A percentile compares a stretch with the other conserved stretches of the same genome.
These are phyloP conservation scores for Nepenthes mirabilis DNA, from an alignment of 148 eudicot genomes.

Conservation along the genomic window DNA sequence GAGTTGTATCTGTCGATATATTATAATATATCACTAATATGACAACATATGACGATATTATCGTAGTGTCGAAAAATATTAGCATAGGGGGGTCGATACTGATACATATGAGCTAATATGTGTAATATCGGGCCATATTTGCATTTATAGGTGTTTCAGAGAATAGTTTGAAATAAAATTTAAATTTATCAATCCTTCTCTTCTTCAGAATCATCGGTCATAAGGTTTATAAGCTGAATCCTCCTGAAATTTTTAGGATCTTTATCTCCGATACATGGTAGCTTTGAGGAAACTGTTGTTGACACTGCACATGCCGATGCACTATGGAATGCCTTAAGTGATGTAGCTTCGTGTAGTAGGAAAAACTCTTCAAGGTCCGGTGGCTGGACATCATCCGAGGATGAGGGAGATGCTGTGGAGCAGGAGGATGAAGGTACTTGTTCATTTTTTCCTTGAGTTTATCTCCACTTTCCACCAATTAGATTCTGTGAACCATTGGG, in stretches of 20 bases:
- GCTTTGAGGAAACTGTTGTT: conserved; percentile 43
- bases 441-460: neutral
- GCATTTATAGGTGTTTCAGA: too few relatives aligned
- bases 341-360: conserved; percentile 58
- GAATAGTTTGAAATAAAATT: too few relatives aligned
- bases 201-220: neutral
- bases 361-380: conserved; percentile 17
- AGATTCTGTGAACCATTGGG: neutral
- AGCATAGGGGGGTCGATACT: too few relatives aligned
- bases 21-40: too few relatives aligned
- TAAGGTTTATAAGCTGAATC: neutral
- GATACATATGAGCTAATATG: too few relatives aligned
- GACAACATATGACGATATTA: too few relatives aligned
- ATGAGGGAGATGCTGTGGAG: conserved; percentile 69
- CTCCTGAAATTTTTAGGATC: conserved; percentile 32
- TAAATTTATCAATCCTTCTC: neutral
- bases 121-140: too few relatives aligned
- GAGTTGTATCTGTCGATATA: too few relatives aligned
- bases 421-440: conserved; percentile 59
- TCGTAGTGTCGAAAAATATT: too few relatives aligned
- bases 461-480: neutral
- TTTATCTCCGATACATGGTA: conserved; percentile 48
- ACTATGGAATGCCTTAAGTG: conserved; percentile 52
- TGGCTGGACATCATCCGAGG: conserved; percentile 85
- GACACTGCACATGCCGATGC: conserved; percentile 62